Evolutionary conservation across 176 grass and related monocot genomes (phyloP).

Genomic region (Elaeis guineensis): DNA sequence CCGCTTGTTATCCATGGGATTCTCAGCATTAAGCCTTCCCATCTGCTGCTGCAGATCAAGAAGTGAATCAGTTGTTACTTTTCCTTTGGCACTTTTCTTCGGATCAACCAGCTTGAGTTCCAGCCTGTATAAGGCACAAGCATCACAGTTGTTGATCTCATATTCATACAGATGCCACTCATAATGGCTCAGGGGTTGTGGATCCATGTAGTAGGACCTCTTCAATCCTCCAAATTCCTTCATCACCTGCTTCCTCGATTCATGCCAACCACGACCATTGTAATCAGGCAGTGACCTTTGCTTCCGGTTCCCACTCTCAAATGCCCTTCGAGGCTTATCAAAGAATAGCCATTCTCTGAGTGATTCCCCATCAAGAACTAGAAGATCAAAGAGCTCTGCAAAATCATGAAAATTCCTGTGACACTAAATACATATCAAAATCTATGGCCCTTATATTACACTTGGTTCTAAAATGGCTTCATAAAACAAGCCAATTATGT

Average conservation of each 20-base stretch:
- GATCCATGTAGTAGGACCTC: conserved; percentile 11
- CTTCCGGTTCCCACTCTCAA: conserved; percentile 9
- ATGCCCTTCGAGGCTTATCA: conserved; percentile 11
- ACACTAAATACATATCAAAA: too few species aligned
- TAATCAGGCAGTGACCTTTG: conserved; percentile 7
- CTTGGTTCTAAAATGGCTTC: not conserved
- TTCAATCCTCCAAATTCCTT: conserved; percentile 7
- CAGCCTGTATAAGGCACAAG: conserved; percentile 6
- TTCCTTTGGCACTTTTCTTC: conserved; percentile 3
- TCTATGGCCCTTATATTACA: too few species aligned
- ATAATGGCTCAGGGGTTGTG: not conserved
- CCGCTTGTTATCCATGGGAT: not conserved
- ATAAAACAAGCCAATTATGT: not conserved
- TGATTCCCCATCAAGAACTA: conserved; percentile 3
- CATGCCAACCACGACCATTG: conserved; percentile 5
- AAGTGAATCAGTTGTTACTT: conserved; percentile 1
- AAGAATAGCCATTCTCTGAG: conserved; percentile 7
- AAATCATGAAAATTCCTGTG: not conserved
- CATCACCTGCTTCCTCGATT: conserved; percentile 11
- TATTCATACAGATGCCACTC: conserved; percentile 11
- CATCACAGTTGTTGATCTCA: conserved; percentile 2
- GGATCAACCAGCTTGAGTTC: conserved; percentile 7
- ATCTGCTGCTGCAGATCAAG: conserved; percentile 9
- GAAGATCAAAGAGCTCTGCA: conserved; percentile 9
- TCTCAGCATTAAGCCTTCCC: conserved; percentile 9